Evolutionary conservation across 306 rosid species (phyloP).

Genomic region (Sophora flavescens): DNA sequence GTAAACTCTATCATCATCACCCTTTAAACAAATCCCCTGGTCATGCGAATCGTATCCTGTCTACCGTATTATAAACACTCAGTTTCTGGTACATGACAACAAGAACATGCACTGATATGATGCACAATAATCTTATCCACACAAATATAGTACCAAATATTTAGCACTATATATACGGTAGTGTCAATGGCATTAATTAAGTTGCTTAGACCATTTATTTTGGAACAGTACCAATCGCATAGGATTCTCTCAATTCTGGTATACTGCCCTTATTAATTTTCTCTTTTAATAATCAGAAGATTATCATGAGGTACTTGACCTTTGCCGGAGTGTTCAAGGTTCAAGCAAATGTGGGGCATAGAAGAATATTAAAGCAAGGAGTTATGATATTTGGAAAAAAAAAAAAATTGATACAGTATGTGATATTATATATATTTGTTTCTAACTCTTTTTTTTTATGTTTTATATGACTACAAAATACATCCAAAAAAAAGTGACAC

Average conservation of each 20-base stretch:
- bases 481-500: no score
- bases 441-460: no score
- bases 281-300: conserved; percentile 54
- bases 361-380: conserved; percentile 53
- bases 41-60: conserved; percentile 47
- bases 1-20: conserved; percentile 40
- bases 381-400: no score
- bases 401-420: no score
- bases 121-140: conserved; percentile 51
- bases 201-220: conserved; percentile 40
- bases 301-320: conserved; percentile 55
- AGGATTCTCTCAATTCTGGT: conserved; percentile 70
- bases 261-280: conserved; percentile 37
- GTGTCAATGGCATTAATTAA: conserved; percentile 1
- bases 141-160: conserved; percentile 9
- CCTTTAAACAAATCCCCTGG: conserved; percentile 46
- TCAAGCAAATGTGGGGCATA: conserved; percentile 50
- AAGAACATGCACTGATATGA: no score
- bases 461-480: no score
- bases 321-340: conserved; percentile 45
- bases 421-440: no score
- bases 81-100: conserved; percentile 38
- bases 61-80: conserved; percentile 34
- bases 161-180: no score
- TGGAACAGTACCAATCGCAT: conserved; percentile 62